Conservation (phyloP, 208 protist species). For the Trypanosoma cruzi region DNA sequence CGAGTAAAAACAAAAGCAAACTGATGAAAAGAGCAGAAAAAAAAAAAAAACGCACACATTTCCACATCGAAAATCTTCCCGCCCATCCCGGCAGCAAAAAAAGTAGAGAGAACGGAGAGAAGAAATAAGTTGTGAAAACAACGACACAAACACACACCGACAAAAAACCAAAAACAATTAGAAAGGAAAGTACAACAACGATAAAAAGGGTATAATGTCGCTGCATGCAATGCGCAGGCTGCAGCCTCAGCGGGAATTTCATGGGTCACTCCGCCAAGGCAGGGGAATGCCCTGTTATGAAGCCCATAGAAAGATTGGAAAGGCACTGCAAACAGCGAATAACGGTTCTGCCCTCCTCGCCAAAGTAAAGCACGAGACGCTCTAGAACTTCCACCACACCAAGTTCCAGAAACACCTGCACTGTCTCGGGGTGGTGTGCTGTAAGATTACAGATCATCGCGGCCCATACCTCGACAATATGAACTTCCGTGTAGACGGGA, state of each 20-base stretch:
- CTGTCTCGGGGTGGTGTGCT: slow-evolving; percentile 29
- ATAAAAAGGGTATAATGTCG: not conserved
- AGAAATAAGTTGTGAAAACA: not conserved
- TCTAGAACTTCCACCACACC: slow-evolving; percentile 47
- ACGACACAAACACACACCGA: not conserved
- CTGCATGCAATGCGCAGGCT: not conserved
- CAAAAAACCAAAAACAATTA: not conserved
- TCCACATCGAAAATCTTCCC: not conserved
- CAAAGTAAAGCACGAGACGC: slow-evolving; percentile 42
- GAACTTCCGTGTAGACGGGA: slow-evolving; percentile 29
- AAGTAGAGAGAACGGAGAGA: not conserved
- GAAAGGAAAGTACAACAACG: not conserved
- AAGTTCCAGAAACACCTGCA: slow-evolving; percentile 30
- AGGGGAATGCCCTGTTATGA: slow-evolving; percentile 15
- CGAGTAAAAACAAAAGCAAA: too few species aligned
- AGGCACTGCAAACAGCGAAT: slow-evolving; percentile 44
- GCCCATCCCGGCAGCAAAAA: not conserved
- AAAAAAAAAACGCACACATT: not conserved
- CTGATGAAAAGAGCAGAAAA: not conserved
- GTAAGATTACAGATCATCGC: slow-evolving; percentile 46
- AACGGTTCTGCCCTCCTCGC: slow-evolving; percentile 29
- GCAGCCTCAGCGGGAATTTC: not conserved
- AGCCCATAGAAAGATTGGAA: slow-evolving; percentile 30
- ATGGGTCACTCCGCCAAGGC: not conserved
- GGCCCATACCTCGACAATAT: slow-evolving; percentile 47